Evolutionary conservation across 306 rosid species (phyloP).

Genomic region (Malus domestica): ASM211411v1 NC_041801.1:16606501-16607000

Average conservation of each 20-base stretch:
- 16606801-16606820: too few species aligned
- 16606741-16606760: neutral
- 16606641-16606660: neutral
- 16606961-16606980: too few species aligned
- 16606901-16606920: too few species aligned
- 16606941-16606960: too few species aligned
- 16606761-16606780: too few species aligned
- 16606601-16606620: neutral
- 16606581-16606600: neutral
- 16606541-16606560: neutral
- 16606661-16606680: neutral
- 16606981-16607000: too few species aligned
- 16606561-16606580: neutral
- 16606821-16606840: too few species aligned
- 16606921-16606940: too few species aligned
- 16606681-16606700: neutral
- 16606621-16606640: neutral
- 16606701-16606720: neutral
- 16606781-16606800: too few species aligned
- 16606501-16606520: neutral
- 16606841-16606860: too few species aligned
- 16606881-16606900: too few species aligned
- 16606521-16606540: neutral
- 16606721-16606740: neutral
- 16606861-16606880: too few species aligned